Base-by-base conservation (phyloP, 139 green algal species). In the Chlamydomonas sphaeroides region DNA sequence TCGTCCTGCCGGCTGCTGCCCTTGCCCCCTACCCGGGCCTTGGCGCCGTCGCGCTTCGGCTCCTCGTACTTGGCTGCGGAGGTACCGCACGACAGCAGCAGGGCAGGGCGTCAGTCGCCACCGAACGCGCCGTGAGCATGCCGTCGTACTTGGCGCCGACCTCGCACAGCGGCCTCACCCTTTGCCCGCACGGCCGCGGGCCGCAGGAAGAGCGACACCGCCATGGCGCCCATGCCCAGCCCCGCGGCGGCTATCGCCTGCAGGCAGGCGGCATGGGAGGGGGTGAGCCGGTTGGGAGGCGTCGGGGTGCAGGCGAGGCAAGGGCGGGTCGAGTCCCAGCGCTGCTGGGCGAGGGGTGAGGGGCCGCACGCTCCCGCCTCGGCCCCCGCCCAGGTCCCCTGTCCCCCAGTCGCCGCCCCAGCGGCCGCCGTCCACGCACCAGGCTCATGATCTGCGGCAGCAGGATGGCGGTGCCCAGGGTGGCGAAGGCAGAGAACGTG, bases 401-500 rank as follows among this genome's bases (percentile, higher is more conserved):
- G 35, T 14, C 65, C 10, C 33, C 5, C 23, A 49, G 35, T 4
- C 35, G 35, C n/a, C 21, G 17, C 15, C 65, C 35, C 36, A n/a
- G 1, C 35, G 5, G 20, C 2, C 2, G 0, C 66, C 39, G 30
- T 35, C 35, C 68, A 25, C 72, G 21, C 30, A 80, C 74, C 74
- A 80, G 28, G 14, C 33, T 48, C 28, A 80, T 61, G 11, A 80
- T 39, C n/a, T 70, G 61, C 38, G 61, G 61, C 39, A 80, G 41
- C 39, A 80, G 41, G 23, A 80, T 41, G n/a, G 59, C 74, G 17
- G 59, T 61, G 5, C 74, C 74, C 41, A 80, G 74, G 18, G 74
- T 70, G 1, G 74, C 74, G 41, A 80, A 70, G 30, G 74, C 30
- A 4, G 74, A 61, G 74, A 80, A 80, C 28, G 74, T 80, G 41